Base-by-base conservation (phyloP, 176 grass and related monocot species). In the Oryza australiensis region DNA sequence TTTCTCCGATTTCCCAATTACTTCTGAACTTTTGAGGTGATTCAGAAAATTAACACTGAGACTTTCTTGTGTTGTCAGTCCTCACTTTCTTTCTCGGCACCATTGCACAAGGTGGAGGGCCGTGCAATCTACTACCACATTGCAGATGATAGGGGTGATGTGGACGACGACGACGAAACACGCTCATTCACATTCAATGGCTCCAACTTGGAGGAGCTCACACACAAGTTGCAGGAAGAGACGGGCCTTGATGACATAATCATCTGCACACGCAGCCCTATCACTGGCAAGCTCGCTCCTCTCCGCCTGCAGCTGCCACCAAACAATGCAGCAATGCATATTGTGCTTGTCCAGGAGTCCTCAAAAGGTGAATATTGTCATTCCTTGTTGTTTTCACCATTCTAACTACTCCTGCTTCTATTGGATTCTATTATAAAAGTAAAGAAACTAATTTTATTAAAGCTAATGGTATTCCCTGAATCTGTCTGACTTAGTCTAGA, bases 261-360 rank as follows among this genome's bases (percentile, higher is more conserved):
- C 23, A 64, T 95, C 48, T 99, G 96, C 89, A 86, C 84, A 4
- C 86, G 49, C 41, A 99, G 80, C 51, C 83, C 88, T 38, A 82
- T 99, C 84, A 95, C 75, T 20, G 73, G 80, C 7, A 93, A 92
- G 70, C 91, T 99, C 55, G 70, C 49, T 62, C 90, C 90, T 83
- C 90, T 99, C 66, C 90, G 38, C 43, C 76, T 99, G 20, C 88
- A 77, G 27, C 66, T 99, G 33, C 96, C 96, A 46, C 96, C 93
- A 0, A 95, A 99, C 75, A 99, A 99, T 72, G 68, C 89, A 23
- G 79, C 86, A 5, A 93, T 95, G 96, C 82, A 85, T 55, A 75
- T 94, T 42, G 83, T 94, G 45, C 43, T 99, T 6, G 93, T 99
- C 48, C 64, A 20, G 27, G 87, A 87, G 46, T 91, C 87, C 12